Conservation (phyloP, 805 yeast species). For the Yamadazyma laniorum region DNA sequence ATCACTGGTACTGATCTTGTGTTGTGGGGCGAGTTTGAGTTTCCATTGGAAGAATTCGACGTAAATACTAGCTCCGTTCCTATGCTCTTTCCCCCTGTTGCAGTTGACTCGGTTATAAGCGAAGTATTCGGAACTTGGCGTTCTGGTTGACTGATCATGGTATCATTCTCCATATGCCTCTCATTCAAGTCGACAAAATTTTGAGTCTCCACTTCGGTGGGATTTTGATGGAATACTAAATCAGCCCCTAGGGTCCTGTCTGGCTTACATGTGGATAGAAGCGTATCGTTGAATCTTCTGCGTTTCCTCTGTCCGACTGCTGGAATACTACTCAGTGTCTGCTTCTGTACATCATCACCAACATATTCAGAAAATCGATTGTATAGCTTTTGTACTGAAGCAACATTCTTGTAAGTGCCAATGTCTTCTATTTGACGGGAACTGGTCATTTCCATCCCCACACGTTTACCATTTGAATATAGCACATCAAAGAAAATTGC, state of each 20-base stretch:
- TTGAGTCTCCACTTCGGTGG: conserved; percentile 4
- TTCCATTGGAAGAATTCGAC: conserved; percentile 3
- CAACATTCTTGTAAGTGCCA: background rate
- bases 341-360: background rate
- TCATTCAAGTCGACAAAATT: background rate
- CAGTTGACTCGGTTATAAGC: conserved; percentile 1
- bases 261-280: background rate
- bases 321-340: background rate
- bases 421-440: background rate
- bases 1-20: background rate
- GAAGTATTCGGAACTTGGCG: conserved; percentile 10
- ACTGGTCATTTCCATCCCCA: background rate
- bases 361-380: conserved; percentile 1
- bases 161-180: background rate
- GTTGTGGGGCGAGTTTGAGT: background rate
- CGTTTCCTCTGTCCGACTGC: background rate
- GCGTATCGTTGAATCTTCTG: background rate
- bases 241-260: conserved; percentile 1
- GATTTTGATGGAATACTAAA: conserved; percentile 5
- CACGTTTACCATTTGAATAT: background rate
- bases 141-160: conserved; percentile 5
- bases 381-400: background rate
- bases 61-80: background rate
- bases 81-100: background rate
- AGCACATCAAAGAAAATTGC: background rate